Base-by-base conservation (phyloP, 2,329 filamentous ascomycete genomes). In the Diplodia mutila region DNA sequence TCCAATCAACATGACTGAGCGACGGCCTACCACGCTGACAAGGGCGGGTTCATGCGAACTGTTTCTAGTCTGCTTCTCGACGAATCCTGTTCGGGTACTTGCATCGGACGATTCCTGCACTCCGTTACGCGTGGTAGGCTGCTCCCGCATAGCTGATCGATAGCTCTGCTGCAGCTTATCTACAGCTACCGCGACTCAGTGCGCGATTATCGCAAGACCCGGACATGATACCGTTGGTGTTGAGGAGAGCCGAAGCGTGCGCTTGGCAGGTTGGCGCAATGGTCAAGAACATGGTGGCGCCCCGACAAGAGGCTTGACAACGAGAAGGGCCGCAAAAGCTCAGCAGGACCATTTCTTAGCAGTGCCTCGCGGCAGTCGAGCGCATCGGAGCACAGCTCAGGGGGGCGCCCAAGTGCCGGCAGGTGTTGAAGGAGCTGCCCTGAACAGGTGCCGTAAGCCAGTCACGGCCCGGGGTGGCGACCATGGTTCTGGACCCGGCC, bases 401-500 rank as follows among this genome's bases (percentile, higher is more conserved):
- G 42, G 21, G 12, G n/a, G 42, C 23, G 46, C 29, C 46, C 23
- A 48, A 51, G 57, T 49, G 42, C 42, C 57, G 42, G 57, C 57
- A 61, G 46, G 42, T 42, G 59, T 63, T 34, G 29, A 34, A 46
- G 42, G 46, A 3, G 46, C 12, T 32, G 57, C 23, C 53, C 23
- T 27, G 32, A 27, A n/a, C 27, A 63, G 46, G 46, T 63, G 59
- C 59, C 25, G 57, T 27, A 49, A 18, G 54, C 21, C 37, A 59
- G 54, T 14, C 54, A 42, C 34, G 16, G 37, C 7, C 49, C 18
- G 4, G 21, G 34, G 21, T 14, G 27, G 27, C 54, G 23, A 59
- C 57, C 57, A 27, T 63, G 59, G 46, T 63, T 63, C 59, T 63
- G 59, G 46, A 37, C 59, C 48, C 42, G 46, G 29, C 59, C 59